Evolutionary conservation across 164 flowering plant genomes (phyloP).

Genomic region (Stephania yunnanensis): DNA sequence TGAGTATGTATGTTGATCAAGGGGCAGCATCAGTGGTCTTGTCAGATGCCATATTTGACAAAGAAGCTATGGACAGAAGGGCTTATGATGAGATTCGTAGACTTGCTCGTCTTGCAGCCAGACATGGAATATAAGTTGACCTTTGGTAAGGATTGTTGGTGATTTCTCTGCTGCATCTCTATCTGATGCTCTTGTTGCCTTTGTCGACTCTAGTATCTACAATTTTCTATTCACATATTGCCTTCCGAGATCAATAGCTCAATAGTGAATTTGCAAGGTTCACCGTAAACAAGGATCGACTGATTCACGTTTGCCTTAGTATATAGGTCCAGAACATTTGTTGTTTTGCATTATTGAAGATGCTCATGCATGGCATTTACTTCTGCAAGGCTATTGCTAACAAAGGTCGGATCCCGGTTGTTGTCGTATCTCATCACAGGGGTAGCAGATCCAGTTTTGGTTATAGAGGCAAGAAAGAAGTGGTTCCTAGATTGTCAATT

Average conservation of each 20-base stretch:
- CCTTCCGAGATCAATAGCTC: background rate
- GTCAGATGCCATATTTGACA: conserved; percentile 73
- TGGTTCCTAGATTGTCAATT: background rate
- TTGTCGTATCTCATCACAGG: background rate
- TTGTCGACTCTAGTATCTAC: background rate
- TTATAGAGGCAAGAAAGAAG: background rate
- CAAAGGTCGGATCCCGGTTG: background rate
- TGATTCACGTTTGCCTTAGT: background rate
- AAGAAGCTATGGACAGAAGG: conserved; percentile 42
- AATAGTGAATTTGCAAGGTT: background rate
- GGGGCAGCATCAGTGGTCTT: conserved; percentile 77
- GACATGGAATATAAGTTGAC: conserved; percentile 35
- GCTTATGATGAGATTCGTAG: conserved; percentile 38
- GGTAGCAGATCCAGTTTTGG: background rate
- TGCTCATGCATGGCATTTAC: background rate
- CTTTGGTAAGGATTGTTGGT: conserved; percentile 24
- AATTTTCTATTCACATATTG: background rate
- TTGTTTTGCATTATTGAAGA: background rate
- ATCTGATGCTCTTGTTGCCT: background rate
- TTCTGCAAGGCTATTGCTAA: background rate
- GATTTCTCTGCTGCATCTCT: background rate
- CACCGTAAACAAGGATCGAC: background rate
- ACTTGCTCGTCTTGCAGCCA: conserved; percentile 42
- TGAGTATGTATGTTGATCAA: conserved; percentile 37
- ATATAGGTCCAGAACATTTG: background rate